Evolutionary conservation across 768 basidiomycete genomes (phyloP).

Genomic region (Mycena leptocephala): DNA sequence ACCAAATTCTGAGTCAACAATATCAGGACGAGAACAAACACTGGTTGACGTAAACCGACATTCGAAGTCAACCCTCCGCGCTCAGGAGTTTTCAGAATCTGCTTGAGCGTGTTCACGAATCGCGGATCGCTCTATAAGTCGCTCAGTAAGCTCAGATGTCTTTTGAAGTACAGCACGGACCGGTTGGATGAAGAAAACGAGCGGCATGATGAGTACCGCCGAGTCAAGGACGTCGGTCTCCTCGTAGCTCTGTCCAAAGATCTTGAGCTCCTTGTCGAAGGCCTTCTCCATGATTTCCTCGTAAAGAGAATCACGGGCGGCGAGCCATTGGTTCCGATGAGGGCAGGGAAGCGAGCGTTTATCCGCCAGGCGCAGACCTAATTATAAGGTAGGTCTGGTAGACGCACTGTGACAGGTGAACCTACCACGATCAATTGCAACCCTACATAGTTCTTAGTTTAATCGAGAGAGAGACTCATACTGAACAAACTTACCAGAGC

Average conservation of each 20-base stretch:
- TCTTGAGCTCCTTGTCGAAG: conserved; percentile 80
- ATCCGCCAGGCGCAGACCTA: conserved; percentile 91
- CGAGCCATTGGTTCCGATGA: conserved; percentile 78
- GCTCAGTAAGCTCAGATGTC: not conserved
- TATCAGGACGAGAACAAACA: not conserved
- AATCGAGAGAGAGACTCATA: not conserved
- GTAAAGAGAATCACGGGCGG: conserved; percentile 86
- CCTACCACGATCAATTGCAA: conserved; percentile 92
- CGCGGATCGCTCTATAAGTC: conserved; percentile 82
- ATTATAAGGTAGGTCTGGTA: not conserved
- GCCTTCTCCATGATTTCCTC: conserved; percentile 95
- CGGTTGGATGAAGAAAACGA: conserved; percentile 92
- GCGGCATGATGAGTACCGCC: conserved; percentile 92
- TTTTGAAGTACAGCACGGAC: conserved; percentile 57
- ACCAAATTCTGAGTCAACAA: conserved; percentile 76
- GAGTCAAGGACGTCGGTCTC: conserved; percentile 88
- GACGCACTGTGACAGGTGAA: not conserved
- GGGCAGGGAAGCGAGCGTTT: conserved; percentile 95
- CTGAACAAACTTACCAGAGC: conserved; percentile 75
- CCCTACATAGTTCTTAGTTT: conserved; percentile 65
- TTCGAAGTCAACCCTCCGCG: conserved; percentile 94
- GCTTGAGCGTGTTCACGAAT: conserved; percentile 88
- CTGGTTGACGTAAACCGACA: conserved; percentile 55
- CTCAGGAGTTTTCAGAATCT: conserved; percentile 90
- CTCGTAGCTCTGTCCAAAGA: conserved; percentile 94